phyloP scores from a whole-genome alignment of 2,329 filamentous ascomycete genomes.

The Venturia effusa region DNA sequence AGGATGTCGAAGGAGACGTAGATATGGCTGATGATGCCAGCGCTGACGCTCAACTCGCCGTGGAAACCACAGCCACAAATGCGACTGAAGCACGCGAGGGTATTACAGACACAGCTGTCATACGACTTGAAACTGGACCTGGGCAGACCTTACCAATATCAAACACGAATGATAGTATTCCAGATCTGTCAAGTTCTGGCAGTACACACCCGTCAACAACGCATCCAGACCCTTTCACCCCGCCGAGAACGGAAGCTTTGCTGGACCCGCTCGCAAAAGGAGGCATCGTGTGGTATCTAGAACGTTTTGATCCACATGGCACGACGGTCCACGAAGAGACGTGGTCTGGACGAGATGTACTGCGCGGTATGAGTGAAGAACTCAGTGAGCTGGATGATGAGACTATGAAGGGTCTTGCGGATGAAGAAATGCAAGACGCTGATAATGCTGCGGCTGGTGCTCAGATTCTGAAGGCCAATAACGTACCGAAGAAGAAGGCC shows the following conservation, averaged over 20 bases:
- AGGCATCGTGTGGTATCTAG: conserved; percentile 80
- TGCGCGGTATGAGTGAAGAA: conserved; percentile 68
- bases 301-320: conserved; percentile 66
- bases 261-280: conserved; percentile 50
- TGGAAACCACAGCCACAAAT: conserved; percentile 4
- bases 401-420: conserved; percentile 56
- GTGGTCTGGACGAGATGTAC: conserved; percentile 62
- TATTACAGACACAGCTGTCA: conserved; percentile 5
- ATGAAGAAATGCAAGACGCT: conserved; percentile 11
- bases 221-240: conserved; percentile 47
- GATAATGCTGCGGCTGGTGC: neutral
- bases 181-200: conserved; percentile 16
- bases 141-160: conserved; percentile 1
- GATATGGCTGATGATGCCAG: conserved; percentile 8
- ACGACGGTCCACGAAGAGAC: conserved; percentile 70
- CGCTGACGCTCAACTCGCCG: neutral
- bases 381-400: conserved; percentile 89
- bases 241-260: conserved; percentile 47
- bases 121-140: conserved; percentile 4
- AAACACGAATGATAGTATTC: conserved; percentile 16
- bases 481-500: conserved; percentile 8
- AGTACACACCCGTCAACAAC: conserved; percentile 31
- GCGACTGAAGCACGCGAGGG: neutral
- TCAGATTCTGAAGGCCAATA: neutral
- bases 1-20: conserved; percentile 9